A percentile compares a stretch with the other conserved stretches of the same genome.
phyloP scores from a whole-genome alignment of 2,329 filamentous ascomycete species.

The Sclerotiophoma versabilis region DNA sequence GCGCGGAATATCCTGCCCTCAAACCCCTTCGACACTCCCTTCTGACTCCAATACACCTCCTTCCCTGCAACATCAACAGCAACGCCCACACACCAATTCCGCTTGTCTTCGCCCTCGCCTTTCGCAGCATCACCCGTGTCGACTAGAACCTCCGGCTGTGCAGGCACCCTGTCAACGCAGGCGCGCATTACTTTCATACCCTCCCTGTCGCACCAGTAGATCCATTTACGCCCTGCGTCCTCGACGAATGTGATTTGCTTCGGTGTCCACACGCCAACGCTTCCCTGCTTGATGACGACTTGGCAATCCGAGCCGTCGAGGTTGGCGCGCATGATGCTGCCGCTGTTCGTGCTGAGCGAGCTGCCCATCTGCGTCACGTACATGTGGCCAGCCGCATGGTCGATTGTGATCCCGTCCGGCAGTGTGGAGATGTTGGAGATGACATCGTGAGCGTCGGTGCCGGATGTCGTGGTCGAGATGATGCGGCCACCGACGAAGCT shows the following conservation, averaged over 20 bases:
- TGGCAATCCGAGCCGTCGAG: conserved; percentile 58
- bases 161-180: conserved; percentile 18
- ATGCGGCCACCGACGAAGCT: conserved; percentile 8
- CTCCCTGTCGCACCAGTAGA: conserved; percentile 56
- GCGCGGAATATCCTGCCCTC: conserved; percentile 63
- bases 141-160: conserved; percentile 9
- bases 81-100: conserved; percentile 65
- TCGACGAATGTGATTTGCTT: conserved; percentile 48
- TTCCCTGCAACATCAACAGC: conserved; percentile 53
- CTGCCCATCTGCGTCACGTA: conserved; percentile 42
- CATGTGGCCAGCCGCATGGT: conserved; percentile 27
- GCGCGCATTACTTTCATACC: conserved; percentile 47
- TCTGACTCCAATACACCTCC: conserved; percentile 67
- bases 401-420: conserved; percentile 44
- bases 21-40: conserved; percentile 60
- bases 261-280: conserved; percentile 48
- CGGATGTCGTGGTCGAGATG: conserved; percentile 5
- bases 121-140: conserved; percentile 6
- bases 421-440: conserved; percentile 10
- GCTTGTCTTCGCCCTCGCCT: conserved; percentile 39
- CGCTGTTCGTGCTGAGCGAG: conserved; percentile 45
- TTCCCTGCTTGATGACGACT: conserved; percentile 54
- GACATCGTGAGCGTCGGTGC: background rate
- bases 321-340: conserved; percentile 54
- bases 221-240: conserved; percentile 23